Evolutionary conservation across 768 basidiomycete genomes (phyloP).

Genomic region (Collybia sp.): DNA sequence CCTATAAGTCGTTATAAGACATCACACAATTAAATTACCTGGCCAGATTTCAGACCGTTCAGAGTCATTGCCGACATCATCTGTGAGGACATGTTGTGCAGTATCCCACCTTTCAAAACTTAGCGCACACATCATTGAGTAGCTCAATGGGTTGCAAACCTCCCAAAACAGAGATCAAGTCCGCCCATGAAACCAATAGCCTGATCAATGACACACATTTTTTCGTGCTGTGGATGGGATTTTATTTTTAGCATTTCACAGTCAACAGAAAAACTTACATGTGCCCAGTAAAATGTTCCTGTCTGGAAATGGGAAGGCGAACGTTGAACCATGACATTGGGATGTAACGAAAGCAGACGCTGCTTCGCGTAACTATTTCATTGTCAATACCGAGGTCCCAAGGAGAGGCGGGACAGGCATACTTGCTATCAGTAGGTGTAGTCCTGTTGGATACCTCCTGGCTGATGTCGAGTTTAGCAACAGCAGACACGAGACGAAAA

Average conservation of each 20-base stretch:
- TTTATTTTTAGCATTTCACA: not conserved
- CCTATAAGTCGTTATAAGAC: not conserved
- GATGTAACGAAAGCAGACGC: constrained; percentile 70
- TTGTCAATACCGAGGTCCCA: constrained; percentile 6
- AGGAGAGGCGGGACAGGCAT: constrained; percentile 19
- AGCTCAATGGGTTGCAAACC: constrained; percentile 29
- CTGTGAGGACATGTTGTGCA: constrained; percentile 84
- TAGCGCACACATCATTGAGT: too few species aligned
- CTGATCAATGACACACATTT: constrained; percentile 95
- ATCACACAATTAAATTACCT: constrained; percentile 38
- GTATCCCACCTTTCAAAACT: constrained; percentile 78
- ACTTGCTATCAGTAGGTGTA: constrained; percentile 93
- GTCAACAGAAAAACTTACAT: constrained; percentile 47
- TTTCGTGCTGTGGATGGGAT: constrained; percentile 72
- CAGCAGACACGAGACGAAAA: not conserved
- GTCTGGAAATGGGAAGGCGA: constrained; percentile 98
- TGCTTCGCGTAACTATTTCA: constrained; percentile 78
- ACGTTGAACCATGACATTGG: constrained; percentile 93
- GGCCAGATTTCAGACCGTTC: constrained; percentile 81
- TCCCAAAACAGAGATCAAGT: constrained; percentile 89
- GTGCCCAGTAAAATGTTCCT: constrained; percentile 98
- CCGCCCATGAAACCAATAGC: constrained; percentile 99
- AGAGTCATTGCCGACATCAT: constrained; percentile 62
- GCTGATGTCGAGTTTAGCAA: constrained; percentile 32
- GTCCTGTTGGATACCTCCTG: constrained; percentile 95